Evolutionary conservation across 2,329 filamentous ascomycete genomes (phyloP).

Genomic region (Clathrospora elynae): DNA sequence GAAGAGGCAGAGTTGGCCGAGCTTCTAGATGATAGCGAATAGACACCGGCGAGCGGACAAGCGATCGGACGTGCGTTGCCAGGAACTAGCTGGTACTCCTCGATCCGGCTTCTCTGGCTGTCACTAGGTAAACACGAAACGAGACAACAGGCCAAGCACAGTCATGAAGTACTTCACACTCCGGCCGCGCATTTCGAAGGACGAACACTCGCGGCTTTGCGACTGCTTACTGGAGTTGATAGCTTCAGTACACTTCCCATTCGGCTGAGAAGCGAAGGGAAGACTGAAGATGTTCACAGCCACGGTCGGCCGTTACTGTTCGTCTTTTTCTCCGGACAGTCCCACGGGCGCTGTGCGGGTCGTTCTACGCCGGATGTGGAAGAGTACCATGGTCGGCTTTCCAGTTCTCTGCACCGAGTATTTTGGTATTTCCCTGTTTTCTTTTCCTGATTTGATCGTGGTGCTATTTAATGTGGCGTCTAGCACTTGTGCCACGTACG

Average conservation of each 20-base stretch:
- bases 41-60: constrained; percentile 29
- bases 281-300: constrained; percentile 14
- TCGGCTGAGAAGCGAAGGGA: constrained; percentile 6
- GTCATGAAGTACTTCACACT: constrained; percentile 24
- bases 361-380: constrained; percentile 23
- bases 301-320: constrained; percentile 12
- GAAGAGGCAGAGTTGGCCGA: constrained; percentile 93
- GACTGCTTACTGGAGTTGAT: constrained; percentile 12
- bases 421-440: constrained; percentile 34
- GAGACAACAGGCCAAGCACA: constrained; percentile 29
- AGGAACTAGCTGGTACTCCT: constrained; percentile 24
- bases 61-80: constrained; percentile 25
- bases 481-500: constrained; percentile 20
- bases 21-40: constrained; percentile 78
- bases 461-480: constrained; percentile 36
- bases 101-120: constrained; percentile 29
- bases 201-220: constrained; percentile 20
- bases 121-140: constrained; percentile 32
- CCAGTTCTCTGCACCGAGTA: constrained; percentile 26
- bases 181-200: constrained; percentile 18
- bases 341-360: constrained; percentile 10
- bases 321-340: constrained; percentile 7
- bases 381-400: constrained; percentile 28
- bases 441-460: constrained; percentile 27
- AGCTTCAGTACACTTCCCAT: constrained; percentile 6